Conservation (phyloP, 441 rosid genomes). For the Croton setiger region DNA sequence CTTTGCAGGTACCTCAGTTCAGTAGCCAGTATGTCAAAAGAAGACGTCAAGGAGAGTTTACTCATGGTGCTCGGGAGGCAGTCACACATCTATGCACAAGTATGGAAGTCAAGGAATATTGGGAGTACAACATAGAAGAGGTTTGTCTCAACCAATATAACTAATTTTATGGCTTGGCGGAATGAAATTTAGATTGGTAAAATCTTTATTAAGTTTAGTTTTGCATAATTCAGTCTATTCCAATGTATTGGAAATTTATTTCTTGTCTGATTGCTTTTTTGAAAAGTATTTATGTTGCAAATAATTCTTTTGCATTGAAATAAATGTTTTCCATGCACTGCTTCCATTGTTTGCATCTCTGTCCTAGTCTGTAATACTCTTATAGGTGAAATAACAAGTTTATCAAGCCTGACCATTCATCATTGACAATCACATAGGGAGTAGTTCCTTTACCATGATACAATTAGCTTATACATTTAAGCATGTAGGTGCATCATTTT, state of each 20-base stretch:
- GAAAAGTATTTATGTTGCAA: constrained; percentile 3
- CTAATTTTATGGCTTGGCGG: not conserved
- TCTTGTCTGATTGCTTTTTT: not conserved
- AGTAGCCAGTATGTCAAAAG: constrained; percentile 22
- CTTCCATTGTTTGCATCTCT: not conserved
- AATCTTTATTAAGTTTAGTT: not conserved
- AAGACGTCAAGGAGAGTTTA: constrained; percentile 41
- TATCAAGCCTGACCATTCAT: not conserved
- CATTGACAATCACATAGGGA: not conserved
- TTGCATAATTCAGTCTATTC: constrained; percentile 9
- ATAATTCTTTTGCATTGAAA: not conserved
- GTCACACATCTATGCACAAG: constrained; percentile 33
- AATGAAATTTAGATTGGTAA: not conserved
- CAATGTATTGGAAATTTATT: not conserved
- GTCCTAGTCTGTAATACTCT: not conserved
- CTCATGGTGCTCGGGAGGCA: constrained; percentile 30
- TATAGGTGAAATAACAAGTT: not conserved
- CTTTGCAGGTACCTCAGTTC: constrained; percentile 27
- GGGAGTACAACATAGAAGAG: constrained; percentile 54
- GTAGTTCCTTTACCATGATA: not conserved
- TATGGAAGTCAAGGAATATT: constrained; percentile 53
- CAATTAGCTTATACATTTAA: not conserved
- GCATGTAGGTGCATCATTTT: not conserved
- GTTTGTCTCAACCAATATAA: constrained; percentile 29
- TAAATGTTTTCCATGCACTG: not conserved